Percentiles rank a stretch among this genome's conserved stretches.
Conservation (phyloP, 768 basidiomycete species). For the Naganishia antarctica region DNA sequence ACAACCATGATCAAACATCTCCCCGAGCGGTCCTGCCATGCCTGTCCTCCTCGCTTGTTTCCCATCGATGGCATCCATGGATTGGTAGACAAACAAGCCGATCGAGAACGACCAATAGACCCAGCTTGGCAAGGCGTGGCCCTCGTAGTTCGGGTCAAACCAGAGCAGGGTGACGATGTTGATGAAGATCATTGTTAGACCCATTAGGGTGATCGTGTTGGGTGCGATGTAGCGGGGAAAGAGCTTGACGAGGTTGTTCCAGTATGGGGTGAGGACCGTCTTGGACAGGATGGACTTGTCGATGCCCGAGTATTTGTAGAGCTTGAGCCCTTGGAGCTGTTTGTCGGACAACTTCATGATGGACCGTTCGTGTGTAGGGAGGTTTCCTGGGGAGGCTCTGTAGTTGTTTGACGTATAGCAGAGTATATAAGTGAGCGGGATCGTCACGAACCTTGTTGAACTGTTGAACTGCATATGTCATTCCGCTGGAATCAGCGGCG, state of each 20-base stretch:
- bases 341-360: slow-evolving; percentile 53
- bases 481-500: no score
- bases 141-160: slow-evolving; percentile 63
- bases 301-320: slow-evolving; percentile 72
- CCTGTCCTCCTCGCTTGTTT: slow-evolving; percentile 94
- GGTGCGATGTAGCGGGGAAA: slow-evolving; percentile 82
- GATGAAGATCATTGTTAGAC: slow-evolving; percentile 70
- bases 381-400: no score
- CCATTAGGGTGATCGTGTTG: slow-evolving; percentile 84
- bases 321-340: slow-evolving; percentile 68
- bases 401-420: no score
- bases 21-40: slow-evolving; percentile 95
- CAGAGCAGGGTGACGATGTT: slow-evolving; percentile 80
- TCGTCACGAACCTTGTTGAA: no score
- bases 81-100: slow-evolving; percentile 89
- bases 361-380: no score
- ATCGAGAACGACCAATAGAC: slow-evolving; percentile 85
- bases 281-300: slow-evolving; percentile 78
- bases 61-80: slow-evolving; percentile 48
- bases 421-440: no score
- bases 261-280: slow-evolving; percentile 75
- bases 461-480: no score
- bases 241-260: slow-evolving; percentile 84
- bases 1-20: slow-evolving; percentile 93
- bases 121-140: slow-evolving; percentile 62